Percentiles rank a stretch among this genome's conserved stretches.
phyloP scores from a whole-genome alignment of 768 basidiomycete genomes.

The Lactarius evosmus region DNA sequence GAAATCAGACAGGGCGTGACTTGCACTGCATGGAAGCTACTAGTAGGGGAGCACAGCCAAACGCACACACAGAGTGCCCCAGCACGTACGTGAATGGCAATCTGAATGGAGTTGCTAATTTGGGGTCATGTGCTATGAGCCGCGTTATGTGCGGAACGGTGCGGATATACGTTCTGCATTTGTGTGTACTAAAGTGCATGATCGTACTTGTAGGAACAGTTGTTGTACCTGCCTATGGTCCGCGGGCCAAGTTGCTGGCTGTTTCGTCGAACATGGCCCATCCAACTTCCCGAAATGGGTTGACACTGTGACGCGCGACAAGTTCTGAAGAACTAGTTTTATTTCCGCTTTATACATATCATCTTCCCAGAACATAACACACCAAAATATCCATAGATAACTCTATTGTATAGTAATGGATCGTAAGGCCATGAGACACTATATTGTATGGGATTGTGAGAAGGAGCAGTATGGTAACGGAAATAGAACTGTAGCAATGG shows the following conservation, averaged over 20 bases:
- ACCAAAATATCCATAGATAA: not conserved
- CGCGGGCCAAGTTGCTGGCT: not conserved
- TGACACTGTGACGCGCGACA: not conserved
- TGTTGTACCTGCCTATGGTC: not conserved
- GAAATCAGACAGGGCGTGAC: not conserved
- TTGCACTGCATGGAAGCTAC: not conserved
- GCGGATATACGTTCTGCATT: too few species aligned
- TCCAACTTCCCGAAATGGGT: not conserved
- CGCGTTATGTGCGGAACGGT: not conserved
- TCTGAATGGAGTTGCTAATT: not conserved
- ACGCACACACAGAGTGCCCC: not conserved
- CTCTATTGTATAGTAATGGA: not conserved
- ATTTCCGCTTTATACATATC: not conserved
- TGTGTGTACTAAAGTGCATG: not conserved
- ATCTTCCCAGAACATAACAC: not conserved
- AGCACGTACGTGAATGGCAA: not conserved
- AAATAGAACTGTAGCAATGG: not conserved
- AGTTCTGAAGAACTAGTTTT: not conserved
- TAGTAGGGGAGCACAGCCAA: not conserved
- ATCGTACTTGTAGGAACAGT: not conserved
- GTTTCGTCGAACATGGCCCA: not conserved
- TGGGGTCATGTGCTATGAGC: not conserved
- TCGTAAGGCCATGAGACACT: not conserved
- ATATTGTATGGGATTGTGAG: not conserved
- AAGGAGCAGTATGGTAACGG: not conserved